phyloP scores from a whole-genome alignment of 1,284 basidiomycete species.

The Anthracocystis setariae region DNA sequence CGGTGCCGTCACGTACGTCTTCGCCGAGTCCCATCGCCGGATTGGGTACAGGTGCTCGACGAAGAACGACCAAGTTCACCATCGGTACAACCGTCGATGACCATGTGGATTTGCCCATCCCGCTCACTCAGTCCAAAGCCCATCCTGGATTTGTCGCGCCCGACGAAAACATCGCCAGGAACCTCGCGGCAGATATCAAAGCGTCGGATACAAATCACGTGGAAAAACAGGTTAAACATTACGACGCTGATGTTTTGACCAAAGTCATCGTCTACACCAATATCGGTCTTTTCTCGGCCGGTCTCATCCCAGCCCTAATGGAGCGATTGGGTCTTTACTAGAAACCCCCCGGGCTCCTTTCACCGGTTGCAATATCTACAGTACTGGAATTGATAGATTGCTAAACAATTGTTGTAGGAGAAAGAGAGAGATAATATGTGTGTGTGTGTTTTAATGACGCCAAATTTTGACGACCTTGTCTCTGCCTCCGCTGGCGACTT shows the following conservation, averaged over 20 bases:
- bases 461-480: slow-evolving; percentile 74
- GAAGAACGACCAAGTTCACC: slow-evolving; percentile 37
- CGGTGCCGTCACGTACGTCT: slow-evolving; percentile 30
- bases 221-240: slow-evolving; percentile 73
- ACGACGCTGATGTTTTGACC: slow-evolving; percentile 84
- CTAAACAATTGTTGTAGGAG: no score
- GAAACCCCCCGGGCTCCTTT: not conserved
- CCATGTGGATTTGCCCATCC: slow-evolving; percentile 26
- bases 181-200: slow-evolving; percentile 23
- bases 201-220: slow-evolving; percentile 5
- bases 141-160: slow-evolving; percentile 35
- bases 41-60: not conserved
- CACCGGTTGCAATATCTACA: no score
- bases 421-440: no score
- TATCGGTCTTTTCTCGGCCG: slow-evolving; percentile 75
- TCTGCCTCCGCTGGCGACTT: slow-evolving; percentile 90
- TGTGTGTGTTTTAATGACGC: slow-evolving; percentile 52
- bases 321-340: slow-evolving; percentile 41
- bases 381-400: no score
- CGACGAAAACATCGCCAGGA: slow-evolving; percentile 27
- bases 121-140: slow-evolving; percentile 27
- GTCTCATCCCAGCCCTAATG: slow-evolving; percentile 50
- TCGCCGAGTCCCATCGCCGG: slow-evolving; percentile 25
- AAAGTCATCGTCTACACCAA: slow-evolving; percentile 91
- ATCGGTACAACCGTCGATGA: slow-evolving; percentile 13